These are phyloP conservation scores for Auricularia sp. DNA, from an alignment of 768 basidiomycete genomes.

Conservation along the genomic window DNA sequence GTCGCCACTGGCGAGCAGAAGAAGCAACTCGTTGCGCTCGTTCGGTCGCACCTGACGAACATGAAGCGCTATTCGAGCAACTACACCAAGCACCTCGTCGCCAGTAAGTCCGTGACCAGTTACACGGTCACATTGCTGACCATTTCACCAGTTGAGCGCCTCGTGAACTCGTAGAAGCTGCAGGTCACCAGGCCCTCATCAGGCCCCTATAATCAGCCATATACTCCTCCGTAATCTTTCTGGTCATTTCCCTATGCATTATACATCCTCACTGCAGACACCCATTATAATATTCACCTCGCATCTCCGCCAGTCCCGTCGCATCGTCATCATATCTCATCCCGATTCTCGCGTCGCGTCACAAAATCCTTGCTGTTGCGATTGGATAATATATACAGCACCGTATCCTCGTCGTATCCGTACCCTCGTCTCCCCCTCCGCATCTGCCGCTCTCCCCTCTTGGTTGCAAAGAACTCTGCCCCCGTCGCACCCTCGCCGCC, in stretches of 20 bases:
- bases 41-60: constrained; percentile 55
- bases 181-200: too few species aligned
- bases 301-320: background rate
- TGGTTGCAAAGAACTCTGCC: background rate
- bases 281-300: background rate
- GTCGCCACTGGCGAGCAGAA: constrained; percentile 66
- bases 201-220: too few species aligned
- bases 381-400: constrained; percentile 1
- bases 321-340: background rate
- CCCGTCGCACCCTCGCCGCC: background rate
- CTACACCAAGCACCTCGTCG: constrained; percentile 70
- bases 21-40: constrained; percentile 47
- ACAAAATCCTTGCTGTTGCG: background rate
- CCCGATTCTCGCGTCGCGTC: background rate
- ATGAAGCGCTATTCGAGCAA: constrained; percentile 65
- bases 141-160: background rate
- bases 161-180: background rate
- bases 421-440: background rate
- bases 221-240: background rate
- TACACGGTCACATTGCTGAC: background rate
- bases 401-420: background rate
- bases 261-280: background rate
- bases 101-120: constrained; percentile 44
- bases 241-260: background rate
- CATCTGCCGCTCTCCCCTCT: background rate